These are phyloP conservation scores for Saccharum officinarum DNA, from an alignment of 176 grass and related monocot species.

Conservation along the genomic window DNA sequence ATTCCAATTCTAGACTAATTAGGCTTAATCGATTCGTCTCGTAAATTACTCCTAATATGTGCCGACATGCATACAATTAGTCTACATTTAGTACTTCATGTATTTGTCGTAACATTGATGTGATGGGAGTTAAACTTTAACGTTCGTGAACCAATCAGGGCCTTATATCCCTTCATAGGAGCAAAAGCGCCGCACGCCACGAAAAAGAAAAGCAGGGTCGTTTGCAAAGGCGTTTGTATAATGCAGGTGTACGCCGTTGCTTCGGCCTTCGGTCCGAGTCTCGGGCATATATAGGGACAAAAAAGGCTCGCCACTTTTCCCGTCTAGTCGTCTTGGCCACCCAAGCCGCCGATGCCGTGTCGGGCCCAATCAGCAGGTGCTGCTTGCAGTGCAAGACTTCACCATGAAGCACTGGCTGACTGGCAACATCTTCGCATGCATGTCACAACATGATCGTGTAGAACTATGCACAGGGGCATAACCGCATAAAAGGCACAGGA, in stretches of 20 bases:
- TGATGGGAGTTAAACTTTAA: no score
- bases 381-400: background rate
- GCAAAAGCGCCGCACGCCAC: conserved; percentile 22
- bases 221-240: background rate
- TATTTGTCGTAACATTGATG: no score
- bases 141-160: no score
- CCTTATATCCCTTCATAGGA: background rate
- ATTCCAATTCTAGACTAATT: no score
- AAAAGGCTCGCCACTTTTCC: background rate
- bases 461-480: background rate
- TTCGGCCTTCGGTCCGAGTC: background rate
- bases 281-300: no score
- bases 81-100: no score
- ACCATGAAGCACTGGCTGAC: background rate
- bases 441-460: no score
- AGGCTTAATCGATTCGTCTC: no score
- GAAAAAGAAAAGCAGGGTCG: background rate
- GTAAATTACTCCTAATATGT: no score
- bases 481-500: no score
- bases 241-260: background rate
- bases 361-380: background rate
- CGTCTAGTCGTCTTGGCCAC: no score
- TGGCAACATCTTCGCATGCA: background rate
- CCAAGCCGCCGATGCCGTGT: background rate
- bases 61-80: no score